Base-by-base conservation (phyloP, 805 yeast genomes). In the Suhomyces emberorum region DNA sequence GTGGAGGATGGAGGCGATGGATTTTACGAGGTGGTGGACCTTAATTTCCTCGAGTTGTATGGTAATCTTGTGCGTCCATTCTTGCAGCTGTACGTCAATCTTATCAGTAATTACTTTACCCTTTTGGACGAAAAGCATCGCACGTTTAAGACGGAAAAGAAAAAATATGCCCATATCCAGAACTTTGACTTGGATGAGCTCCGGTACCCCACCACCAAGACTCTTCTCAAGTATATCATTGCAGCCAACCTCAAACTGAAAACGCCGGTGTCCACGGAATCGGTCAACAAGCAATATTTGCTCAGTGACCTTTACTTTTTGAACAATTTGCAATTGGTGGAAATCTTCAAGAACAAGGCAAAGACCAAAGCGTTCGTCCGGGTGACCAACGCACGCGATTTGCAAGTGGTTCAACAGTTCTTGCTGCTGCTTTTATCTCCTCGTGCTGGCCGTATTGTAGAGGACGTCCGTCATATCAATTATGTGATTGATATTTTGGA, bases 201-300 rank as follows among this genome's bases (percentile, higher is more conserved):
- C 24, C 26, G 39, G 30, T 56, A 46, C 43, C 67, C 67, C 3
- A 57, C 61, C 17, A 63, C 69, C 14, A 62, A 60, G 40, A 43
- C 51, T 7, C 48, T 62, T 30, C 47, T 63, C 28, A 61, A 57
- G 41, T 36, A 49, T 16, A 54, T 52, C 16, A 60, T 55, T 37
- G 44, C 39, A 22, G 24, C 24, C 15, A 19, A 30, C 32, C 27
- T 18, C 14, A 44, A 47, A 16, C 39, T 46, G 28, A 51, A 46
- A 9, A 35, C 43, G 3, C 38, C 44, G 15, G 31, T 27, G 8
- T 30, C 41, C 4, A 45, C 47, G 18, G 73, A 68, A 46, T 52
- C 65, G 6, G 55, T 57, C 38, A 67, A 68, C 44, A 68, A 67
- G 48, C 72, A 67, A 43, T 67, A 68, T 45, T 53, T 68, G 33